A percentile compares a stretch with the other conserved stretches of the same genome.
Evolutionary conservation across 139 green algal species (phyloP).

Genomic region (Chlorella sp.): DNA sequence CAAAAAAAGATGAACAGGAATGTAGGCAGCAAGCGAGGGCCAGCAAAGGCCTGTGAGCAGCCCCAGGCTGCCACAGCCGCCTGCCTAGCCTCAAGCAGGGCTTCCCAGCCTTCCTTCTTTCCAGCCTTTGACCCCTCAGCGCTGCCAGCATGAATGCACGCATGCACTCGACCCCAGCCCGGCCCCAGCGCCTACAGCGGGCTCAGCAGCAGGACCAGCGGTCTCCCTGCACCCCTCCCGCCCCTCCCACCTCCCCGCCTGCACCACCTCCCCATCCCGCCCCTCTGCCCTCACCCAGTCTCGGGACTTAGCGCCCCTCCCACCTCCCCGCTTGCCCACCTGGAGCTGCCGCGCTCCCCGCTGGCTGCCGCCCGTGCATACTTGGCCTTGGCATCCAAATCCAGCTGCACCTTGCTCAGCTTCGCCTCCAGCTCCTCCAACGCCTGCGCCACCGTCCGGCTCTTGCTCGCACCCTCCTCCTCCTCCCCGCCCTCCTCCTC

Average conservation of each 20-base stretch:
- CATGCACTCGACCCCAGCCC: too few species aligned
- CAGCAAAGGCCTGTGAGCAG: too few species aligned
- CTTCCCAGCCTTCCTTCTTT: too few species aligned
- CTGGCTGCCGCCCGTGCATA: slow-evolving; percentile 20
- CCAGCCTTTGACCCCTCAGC: too few species aligned
- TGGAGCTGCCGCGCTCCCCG: background rate
- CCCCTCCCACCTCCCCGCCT: background rate
- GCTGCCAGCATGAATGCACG: background rate
- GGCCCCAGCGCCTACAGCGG: too few species aligned
- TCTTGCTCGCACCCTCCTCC: slow-evolving; percentile 9
- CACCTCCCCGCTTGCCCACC: background rate
- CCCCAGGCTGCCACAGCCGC: too few species aligned
- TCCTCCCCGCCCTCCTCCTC: slow-evolving; percentile 51
- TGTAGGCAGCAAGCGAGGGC: background rate
- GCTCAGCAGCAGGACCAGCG: too few species aligned
- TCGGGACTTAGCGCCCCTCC: background rate
- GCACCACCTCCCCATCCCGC: background rate
- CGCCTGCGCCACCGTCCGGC: slow-evolving; percentile 32
- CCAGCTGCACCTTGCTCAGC: slow-evolving; percentile 45
- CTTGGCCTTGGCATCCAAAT: slow-evolving; percentile 64
- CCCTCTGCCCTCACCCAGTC: background rate
- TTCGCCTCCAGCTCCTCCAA: slow-evolving; percentile 28
- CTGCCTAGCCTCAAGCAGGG: too few species aligned
- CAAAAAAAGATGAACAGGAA: background rate
- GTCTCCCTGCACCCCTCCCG: background rate